Base-by-base conservation (phyloP, 208 protist genomes). In the Trypanosoma theileri region DNA sequence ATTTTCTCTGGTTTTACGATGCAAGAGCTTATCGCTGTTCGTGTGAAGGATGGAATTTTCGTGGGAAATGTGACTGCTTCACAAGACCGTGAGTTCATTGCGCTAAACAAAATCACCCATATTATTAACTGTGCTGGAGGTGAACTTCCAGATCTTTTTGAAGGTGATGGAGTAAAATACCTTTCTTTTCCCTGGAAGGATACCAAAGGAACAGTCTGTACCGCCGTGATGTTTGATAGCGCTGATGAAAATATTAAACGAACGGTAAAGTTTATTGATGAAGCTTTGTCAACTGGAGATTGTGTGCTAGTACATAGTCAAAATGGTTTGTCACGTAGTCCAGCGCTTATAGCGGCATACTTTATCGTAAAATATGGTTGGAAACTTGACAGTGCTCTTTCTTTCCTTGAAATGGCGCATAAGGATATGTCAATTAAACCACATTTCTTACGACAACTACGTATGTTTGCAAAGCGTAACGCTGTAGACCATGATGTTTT, bases 31-130 rank as follows among this genome's bases (percentile, higher is more conserved):
- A 83, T 96, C 69, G 93, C 93, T 14, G 87, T 96, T 28, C 79
- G 91, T 17, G 89, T 97, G 56, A 96, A 96, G 65, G 93, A 97
- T 77, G 93, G 93, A 42, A 89, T 97, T 70, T 97, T 97, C 73
- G 88, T 86, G 6, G 93, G 93, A 51, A 97, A 97, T 70, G 70
- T 80, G 12, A 79, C 82, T 24, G 88, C 86, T 12, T 85, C 88
- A 12, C 85, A 89, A 55, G 92, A 97, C 54, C 82, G 87, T 52
- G 90, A 96, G 35, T 96, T 97, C 66, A 73, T 97, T 31, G 70
- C 70, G 12, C 89, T 96, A 77, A 97, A 97, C 69, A 97, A 97
- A 67, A 93, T 97, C 59, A 94, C 86, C 14, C 91, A 97, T 71
- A 77, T 97, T 45, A 82, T 97, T 50, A 97, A 97, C 77, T 97